Evolutionary conservation across 805 yeast genomes (phyloP).

Genomic region (Lipomyces sp.): DNA sequence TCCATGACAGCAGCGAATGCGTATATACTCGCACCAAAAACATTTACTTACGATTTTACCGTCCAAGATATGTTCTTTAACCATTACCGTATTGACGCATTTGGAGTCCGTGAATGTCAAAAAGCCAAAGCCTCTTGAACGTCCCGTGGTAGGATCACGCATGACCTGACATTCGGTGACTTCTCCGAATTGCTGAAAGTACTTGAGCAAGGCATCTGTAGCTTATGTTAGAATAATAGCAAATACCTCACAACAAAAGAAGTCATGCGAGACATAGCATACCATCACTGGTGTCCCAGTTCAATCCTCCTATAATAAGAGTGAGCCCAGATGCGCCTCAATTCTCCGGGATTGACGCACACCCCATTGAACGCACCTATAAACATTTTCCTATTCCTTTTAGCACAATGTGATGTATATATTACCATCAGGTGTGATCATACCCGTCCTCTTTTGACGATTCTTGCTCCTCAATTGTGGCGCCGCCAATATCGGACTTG

Average conservation of each 20-base stretch:
- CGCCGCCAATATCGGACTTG: slow-evolving; percentile 23
- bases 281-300: slow-evolving; percentile 91
- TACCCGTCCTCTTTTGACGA: slow-evolving; percentile 22
- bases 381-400: slow-evolving; percentile 31
- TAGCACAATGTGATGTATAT: neutral
- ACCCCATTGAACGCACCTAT: slow-evolving; percentile 29
- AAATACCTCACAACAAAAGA: neutral
- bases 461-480: neutral
- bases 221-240: neutral
- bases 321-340: slow-evolving; percentile 48
- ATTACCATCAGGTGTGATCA: slow-evolving; percentile 19
- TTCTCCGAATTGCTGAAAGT: slow-evolving; percentile 85
- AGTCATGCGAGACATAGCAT: neutral
- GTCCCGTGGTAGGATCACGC: slow-evolving; percentile 81
- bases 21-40: too few species aligned
- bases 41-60: slow-evolving; percentile 62
- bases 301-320: slow-evolving; percentile 81
- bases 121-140: slow-evolving; percentile 93
- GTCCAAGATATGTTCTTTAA: slow-evolving; percentile 82
- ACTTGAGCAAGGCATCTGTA: slow-evolving; percentile 65
- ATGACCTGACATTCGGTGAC: slow-evolving; percentile 84
- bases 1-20: neutral
- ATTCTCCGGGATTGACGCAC: too few species aligned
- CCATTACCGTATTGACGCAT: slow-evolving; percentile 82
- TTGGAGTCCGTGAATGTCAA: slow-evolving; percentile 77